Evolutionary conservation across 495 filamentous ascomycete genomes (phyloP), one percentile per base, ranked within the genome.

Genomic region (Amorphotheca resinae): DNA sequence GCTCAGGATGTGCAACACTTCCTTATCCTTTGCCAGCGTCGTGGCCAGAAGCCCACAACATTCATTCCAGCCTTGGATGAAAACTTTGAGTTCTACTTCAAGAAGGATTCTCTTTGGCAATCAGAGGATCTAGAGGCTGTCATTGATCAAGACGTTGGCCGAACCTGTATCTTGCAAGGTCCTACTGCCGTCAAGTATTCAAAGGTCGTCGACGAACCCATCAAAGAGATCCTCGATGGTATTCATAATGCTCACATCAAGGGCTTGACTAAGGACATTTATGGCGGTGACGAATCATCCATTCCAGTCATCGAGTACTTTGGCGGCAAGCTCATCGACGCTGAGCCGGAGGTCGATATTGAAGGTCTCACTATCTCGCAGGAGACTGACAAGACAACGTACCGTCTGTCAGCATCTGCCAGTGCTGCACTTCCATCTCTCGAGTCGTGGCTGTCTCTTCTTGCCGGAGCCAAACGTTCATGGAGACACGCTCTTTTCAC

Each of bases 31-130:
- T 95, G 88, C 68, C 79, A 87, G 59, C 80, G 88, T 4, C 83
- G 82, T 26, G 84, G 83, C 14, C 93, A 98, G 68, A 98, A 98
- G 68, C 91, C 91, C 0, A 84, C 91, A 12, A 89, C 89, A 2
- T 98, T 98, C 55, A 87, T 98, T 37, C 91, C 91, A 9, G 70
- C 79, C 3, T 70, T 98, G 22, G 91, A 98, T 59, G 89, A 93
- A 42, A 89, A 83, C 51, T 95, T 98, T 38, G 91, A 95, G 60
- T 93, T 87, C 61, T 98, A 81, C 68, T 96, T 98, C 79, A 98
- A 98, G 78, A 98, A 98, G 65, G 91, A 98, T 62, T 95, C 89
- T n/a, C 76, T 98, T 21, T 98, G 91, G 91, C 91, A 98, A 63
- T 95, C 88, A 0, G 91, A 98, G 62, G 88, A 96, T 57, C 73